Evolutionary conservation across 495 filamentous ascomycete species (phyloP).

Genomic region (Neurospora sp.): DNA sequence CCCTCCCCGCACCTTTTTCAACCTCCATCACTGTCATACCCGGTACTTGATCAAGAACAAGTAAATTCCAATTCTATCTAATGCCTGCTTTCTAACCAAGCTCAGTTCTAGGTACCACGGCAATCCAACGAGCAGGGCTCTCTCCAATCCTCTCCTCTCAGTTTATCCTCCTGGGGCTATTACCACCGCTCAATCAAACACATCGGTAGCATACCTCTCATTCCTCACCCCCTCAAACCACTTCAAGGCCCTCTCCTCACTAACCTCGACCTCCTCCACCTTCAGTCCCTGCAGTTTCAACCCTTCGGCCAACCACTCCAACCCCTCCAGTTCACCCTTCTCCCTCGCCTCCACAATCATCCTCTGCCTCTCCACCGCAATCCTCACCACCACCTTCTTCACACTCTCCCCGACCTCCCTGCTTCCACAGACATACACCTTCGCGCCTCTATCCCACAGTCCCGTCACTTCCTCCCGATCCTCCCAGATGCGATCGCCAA

Average conservation of each 20-base stretch:
- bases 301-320: conserved; percentile 45
- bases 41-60: background rate
- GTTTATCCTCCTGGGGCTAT: no score
- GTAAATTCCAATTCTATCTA: background rate
- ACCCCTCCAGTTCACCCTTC: conserved; percentile 36
- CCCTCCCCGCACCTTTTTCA: background rate
- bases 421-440: conserved; percentile 59
- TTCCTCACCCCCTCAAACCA: conserved; percentile 51
- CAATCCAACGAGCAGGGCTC: no score
- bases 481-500: conserved; percentile 50
- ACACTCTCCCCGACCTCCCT: conserved; percentile 51
- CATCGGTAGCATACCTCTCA: conserved; percentile 57
- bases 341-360: conserved; percentile 22
- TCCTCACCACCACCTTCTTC: conserved; percentile 29
- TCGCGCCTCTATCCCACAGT: conserved; percentile 49
- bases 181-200: conserved; percentile 57
- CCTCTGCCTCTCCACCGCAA: conserved; percentile 40
- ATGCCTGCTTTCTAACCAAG: background rate
- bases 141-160: no score
- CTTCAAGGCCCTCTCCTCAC: conserved; percentile 22
- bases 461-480: conserved; percentile 40
- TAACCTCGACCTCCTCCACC: conserved; percentile 25
- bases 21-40: background rate
- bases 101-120: background rate
- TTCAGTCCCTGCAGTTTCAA: conserved; percentile 13